Base-by-base conservation (phyloP, 495 filamentous ascomycete species). In the Xylaria longipes region DNA sequence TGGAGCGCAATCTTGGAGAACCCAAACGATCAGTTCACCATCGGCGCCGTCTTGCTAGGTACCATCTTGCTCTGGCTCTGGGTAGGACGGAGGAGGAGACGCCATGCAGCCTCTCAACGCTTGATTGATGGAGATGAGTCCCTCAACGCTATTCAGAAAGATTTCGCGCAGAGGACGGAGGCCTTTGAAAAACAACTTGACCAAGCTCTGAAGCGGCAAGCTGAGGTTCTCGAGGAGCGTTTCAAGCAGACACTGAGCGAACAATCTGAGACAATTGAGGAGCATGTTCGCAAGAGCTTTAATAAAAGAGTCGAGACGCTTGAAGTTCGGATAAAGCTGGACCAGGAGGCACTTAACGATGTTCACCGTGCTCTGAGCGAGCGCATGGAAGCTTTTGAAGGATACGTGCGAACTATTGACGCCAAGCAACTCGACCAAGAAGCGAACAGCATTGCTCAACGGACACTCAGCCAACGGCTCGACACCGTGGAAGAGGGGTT, bases 251-350 rank as follows among this genome's bases (percentile, higher is more conserved):
- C 52, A 20, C 35, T 67, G 27, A 46, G 39, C 11, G 70, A 61
- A 20, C 70, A 72, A n/a, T 43, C 63, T 31, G 64, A 72, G 39
- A 27, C 31, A 1, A 37, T 67, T 22, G 70, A 67, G 63, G 64
- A 66, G 43, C 22, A 72, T 12, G 41, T 56, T 11, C 70, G 70
- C 54, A 68, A 56, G 33, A 72, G 48, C 22, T 50, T 68, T 9
- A 66, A 72, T 48, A 77, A 75, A 50, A 50, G 66, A 25, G 70
- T 75, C 48, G 73, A 75, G 70, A 60, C 71, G 7, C 56, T 77
- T n/a, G 72, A 75, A 43, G 71, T 74, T 20, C 72, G 76, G 60
- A 75, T 77, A 39, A 74, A 73, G 58, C 64, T 75, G 2, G 72
- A 71, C 31, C 73, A 75, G 29, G 76, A 74, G 45, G 70, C 70